Conservation (phyloP, 768 basidiomycete genomes). For the Sporobolomyces pararoseus region DNA sequence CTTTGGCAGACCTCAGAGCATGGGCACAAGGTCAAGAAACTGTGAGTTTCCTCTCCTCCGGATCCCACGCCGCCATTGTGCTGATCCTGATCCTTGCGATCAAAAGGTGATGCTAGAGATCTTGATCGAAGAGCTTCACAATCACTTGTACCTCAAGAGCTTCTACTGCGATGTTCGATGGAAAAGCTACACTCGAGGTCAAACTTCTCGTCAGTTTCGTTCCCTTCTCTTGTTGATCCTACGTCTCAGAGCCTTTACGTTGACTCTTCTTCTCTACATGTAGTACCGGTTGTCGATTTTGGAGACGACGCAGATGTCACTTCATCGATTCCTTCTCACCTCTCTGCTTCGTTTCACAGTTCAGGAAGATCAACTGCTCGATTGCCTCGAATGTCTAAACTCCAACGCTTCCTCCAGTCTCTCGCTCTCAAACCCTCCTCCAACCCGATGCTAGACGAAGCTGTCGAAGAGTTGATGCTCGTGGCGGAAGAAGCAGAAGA, state of each 20-base stretch:
- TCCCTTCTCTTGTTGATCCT: background rate
- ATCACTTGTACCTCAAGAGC: slow-evolving; percentile 92
- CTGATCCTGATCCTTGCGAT: too few species aligned
- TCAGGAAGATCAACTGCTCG: slow-evolving; percentile 31
- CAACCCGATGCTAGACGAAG: slow-evolving; percentile 49
- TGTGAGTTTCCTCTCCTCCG: slow-evolving; percentile 55
- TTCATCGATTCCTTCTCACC: slow-evolving; percentile 14
- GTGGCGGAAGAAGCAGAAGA: slow-evolving; percentile 31
- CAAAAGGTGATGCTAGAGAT: slow-evolving; percentile 82
- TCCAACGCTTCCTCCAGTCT: slow-evolving; percentile 49
- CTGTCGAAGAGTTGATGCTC: slow-evolving; percentile 35
- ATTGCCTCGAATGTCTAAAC: slow-evolving; percentile 42
- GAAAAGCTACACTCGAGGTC: slow-evolving; percentile 75
- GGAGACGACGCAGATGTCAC: slow-evolving; percentile 39
- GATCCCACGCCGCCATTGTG: too few species aligned
- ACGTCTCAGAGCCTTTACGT: background rate
- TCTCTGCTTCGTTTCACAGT: slow-evolving; percentile 23
- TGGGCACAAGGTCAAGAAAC: slow-evolving; percentile 83
- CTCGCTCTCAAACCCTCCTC: slow-evolving; percentile 48
- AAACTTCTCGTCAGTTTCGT: slow-evolving; percentile 64
- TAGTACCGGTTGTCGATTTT: slow-evolving; percentile 46
- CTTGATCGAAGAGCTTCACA: slow-evolving; percentile 88
- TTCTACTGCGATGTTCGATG: slow-evolving; percentile 95
- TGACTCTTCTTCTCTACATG: too few species aligned
- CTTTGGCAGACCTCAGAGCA: slow-evolving; percentile 75